Evolutionary conservation across 441 rosid species (phyloP), one percentile per base, ranked within the genome.

Genomic region (Erodium texanum): DNA sequence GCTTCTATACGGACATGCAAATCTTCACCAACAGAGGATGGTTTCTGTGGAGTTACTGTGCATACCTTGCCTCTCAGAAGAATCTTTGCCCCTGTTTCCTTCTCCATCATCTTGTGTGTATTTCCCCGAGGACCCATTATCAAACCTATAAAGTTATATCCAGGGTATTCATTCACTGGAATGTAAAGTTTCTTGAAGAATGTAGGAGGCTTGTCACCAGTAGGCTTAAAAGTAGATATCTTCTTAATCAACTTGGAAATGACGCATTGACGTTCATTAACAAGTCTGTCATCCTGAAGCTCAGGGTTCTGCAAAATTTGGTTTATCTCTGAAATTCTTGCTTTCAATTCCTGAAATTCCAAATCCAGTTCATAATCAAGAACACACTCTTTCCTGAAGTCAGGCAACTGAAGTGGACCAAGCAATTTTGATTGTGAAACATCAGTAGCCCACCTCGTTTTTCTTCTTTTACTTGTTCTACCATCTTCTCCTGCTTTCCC

Each of bases 41-140:
- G 41, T 24, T 71, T 74, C 34, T 65, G 41, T 61, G 32, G 34
- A 11, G 63, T 58, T 2, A 50, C 41, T 6, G 41, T 64, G 63
- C 66, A 73, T 20, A 70, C 80, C 7, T 58, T 22, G 3, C 80
- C 80, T 54, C 77, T 73, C 56, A 73, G 36, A 41, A 64, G 32
- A 74, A 77, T 77, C 73, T 45, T 77, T 43, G 81, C 78, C 32
- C 78, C 71, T 2, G 73, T 74, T 71, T 74, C 75, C 64, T 41
- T 71, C 67, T 74, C 78, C 75, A 77, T 77, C 24, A 70, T 74
- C 73, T 77, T 77, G 15, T 61, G 71, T 18, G 75, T 68, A 61
- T 68, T 74, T 43, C 78, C 81, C 0, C 48, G 38, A 65, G 75
- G 78, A 56, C 81, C 81, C 63, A 77, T 68, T 56, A 77, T 66